Conservation (phyloP, 345 rosid genomes). For the Populus deltoides region DNA sequence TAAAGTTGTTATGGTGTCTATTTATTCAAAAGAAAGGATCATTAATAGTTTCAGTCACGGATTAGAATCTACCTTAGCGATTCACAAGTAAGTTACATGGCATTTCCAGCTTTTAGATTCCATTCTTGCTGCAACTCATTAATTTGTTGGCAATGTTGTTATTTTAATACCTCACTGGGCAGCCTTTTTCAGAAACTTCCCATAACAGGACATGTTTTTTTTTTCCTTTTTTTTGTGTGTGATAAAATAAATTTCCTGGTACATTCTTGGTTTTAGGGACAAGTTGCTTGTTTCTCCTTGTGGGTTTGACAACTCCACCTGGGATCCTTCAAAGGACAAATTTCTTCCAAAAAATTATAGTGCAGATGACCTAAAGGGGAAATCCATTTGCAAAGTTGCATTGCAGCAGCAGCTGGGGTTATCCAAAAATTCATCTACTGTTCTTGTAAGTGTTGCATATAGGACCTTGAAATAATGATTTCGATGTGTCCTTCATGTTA, state of each 20-base stretch:
- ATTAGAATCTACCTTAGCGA: slow-evolving; percentile 52
- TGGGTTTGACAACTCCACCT: slow-evolving; percentile 51
- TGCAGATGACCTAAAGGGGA: slow-evolving; percentile 55
- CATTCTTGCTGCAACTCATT: neutral
- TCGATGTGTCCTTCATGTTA: neutral
- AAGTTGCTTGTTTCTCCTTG: slow-evolving; percentile 58
- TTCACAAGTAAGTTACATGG: slow-evolving; percentile 43
- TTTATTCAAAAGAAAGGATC: slow-evolving; percentile 48
- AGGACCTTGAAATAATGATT: neutral
- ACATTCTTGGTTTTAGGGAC: slow-evolving; percentile 44
- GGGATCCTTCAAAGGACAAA: slow-evolving; percentile 68
- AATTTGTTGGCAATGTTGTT: slow-evolving; percentile 5
- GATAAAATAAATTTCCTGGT: neutral
- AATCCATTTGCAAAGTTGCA: slow-evolving; percentile 52
- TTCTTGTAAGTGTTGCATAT: slow-evolving; percentile 43
- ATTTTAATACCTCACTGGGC: neutral
- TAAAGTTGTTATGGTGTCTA: slow-evolving; percentile 56
- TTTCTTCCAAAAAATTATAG: slow-evolving; percentile 58
- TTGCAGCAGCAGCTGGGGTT: slow-evolving; percentile 51
- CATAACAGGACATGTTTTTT: neutral
- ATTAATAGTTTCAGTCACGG: slow-evolving; percentile 47
- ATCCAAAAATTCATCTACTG: slow-evolving; percentile 36
- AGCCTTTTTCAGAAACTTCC: neutral
- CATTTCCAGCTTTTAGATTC: neutral
- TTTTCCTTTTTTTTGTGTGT: neutral